Evolutionary conservation across 2,329 filamentous ascomycete species (phyloP).

Genomic region (Penicillium sp.): DNA sequence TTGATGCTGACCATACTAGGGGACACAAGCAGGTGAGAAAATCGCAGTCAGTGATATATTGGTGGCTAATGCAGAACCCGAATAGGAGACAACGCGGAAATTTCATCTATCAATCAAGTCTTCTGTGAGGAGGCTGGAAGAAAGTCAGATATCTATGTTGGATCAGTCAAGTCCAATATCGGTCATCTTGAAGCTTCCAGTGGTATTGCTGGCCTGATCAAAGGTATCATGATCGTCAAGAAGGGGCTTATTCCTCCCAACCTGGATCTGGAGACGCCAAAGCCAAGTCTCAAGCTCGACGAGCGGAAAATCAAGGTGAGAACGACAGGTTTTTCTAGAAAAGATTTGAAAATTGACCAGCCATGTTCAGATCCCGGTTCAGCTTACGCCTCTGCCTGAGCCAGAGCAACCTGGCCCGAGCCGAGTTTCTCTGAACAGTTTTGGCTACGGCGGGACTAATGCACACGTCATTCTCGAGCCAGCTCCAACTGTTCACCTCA

Average conservation of each 20-base stretch:
- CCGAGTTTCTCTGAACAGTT: slow-evolving; percentile 30
- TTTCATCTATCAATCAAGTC: slow-evolving; percentile 34
- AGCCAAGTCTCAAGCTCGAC: slow-evolving; percentile 13
- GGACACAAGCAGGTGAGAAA: slow-evolving; percentile 18
- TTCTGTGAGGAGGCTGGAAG: slow-evolving; percentile 21
- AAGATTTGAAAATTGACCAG: neutral
- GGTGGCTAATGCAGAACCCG: neutral
- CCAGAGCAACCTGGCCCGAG: slow-evolving; percentile 16
- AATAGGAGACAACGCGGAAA: slow-evolving; percentile 6
- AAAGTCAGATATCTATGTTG: slow-evolving; percentile 16
- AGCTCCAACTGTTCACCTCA: slow-evolving; percentile 14
- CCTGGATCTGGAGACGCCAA: slow-evolving; percentile 10
- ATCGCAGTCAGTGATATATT: no score
- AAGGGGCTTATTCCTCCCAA: slow-evolving; percentile 29
- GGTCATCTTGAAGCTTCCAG: slow-evolving; percentile 27
- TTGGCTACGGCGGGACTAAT: slow-evolving; percentile 36
- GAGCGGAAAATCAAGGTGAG: slow-evolving; percentile 10
- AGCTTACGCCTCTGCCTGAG: slow-evolving; percentile 5
- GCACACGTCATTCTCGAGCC: slow-evolving; percentile 33
- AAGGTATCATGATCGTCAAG: slow-evolving; percentile 32
- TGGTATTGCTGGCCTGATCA: slow-evolving; percentile 25
- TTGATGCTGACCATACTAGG: slow-evolving; percentile 17
- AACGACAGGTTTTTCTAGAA: no score
- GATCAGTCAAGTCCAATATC: slow-evolving; percentile 27
- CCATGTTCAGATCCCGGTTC: neutral